Percentiles rank a stretch among this genome's conserved stretches.
These are phyloP conservation scores for Salvia hispanica DNA, from an alignment of 257 asterid genomes.

Conservation along the genomic window DNA sequence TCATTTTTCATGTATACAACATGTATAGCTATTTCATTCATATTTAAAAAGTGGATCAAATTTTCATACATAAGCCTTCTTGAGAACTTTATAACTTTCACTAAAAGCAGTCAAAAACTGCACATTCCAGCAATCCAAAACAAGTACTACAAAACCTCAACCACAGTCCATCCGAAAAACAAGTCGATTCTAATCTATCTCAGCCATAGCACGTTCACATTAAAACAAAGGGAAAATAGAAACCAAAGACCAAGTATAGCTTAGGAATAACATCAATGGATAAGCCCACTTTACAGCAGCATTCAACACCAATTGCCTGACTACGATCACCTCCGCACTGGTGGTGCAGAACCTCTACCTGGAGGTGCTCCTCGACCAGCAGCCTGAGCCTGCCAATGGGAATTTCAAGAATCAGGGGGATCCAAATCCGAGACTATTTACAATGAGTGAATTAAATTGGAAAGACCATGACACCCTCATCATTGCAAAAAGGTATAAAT, in stretches of 20 bases:
- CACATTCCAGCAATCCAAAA: no score
- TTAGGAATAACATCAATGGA: neutral
- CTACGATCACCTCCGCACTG: conserved; percentile 70
- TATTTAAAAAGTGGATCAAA: no score
- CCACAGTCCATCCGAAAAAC: no score
- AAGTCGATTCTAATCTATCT: no score
- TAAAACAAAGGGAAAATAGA: neutral
- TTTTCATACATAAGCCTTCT: no score
- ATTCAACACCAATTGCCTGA: neutral
- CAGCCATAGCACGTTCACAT: neutral
- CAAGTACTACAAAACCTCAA: no score
- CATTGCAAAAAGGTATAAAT: neutral
- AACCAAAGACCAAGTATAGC: neutral
- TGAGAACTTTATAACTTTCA: no score
- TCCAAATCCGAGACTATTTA: no score
- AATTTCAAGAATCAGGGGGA: neutral
- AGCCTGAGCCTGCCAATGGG: conserved; percentile 72
- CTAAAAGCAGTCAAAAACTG: no score
- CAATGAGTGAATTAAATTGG: no score
- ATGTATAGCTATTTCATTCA: no score
- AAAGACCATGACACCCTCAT: neutral
- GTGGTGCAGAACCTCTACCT: conserved; percentile 84
- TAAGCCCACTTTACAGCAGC: conserved; percentile 12
- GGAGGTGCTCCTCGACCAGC: conserved; percentile 90
- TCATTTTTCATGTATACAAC: no score